phyloP scores from a whole-genome alignment of 1,139 yeast species.

The Geotrichum bryndzae region DNA sequence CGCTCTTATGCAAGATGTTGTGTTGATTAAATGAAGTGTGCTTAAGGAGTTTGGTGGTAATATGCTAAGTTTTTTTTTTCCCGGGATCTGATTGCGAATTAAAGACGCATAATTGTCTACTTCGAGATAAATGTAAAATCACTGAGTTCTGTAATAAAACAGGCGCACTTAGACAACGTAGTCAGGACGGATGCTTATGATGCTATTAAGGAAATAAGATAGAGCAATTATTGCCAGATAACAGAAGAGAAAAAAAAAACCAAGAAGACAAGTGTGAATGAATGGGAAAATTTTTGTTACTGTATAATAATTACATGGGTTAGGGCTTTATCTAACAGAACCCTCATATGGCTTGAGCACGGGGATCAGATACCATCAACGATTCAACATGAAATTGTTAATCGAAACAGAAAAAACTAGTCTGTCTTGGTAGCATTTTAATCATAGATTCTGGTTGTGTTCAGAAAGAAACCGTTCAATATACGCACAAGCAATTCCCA shows the following conservation, averaged over 20 bases:
- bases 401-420: background rate
- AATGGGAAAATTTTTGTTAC: background rate
- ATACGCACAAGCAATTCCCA: conserved; percentile 15
- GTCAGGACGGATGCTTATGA: background rate
- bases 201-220: background rate
- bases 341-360: background rate
- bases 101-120: background rate
- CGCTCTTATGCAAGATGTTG: background rate
- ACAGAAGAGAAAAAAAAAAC: background rate
- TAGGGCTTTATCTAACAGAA: background rate
- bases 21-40: background rate
- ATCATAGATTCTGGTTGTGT: background rate
- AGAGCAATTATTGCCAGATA: background rate
- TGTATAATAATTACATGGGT: background rate
- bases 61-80: background rate
- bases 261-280: background rate
- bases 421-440: background rate
- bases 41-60: background rate
- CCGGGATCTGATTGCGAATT: background rate
- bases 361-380: background rate
- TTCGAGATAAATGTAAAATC: background rate
- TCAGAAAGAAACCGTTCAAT: background rate
- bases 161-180: background rate
- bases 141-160: background rate
- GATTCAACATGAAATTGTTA: background rate